A percentile compares a stretch with the other conserved stretches of the same genome.
Evolutionary conservation across 331 rosid genomes (phyloP).

Genomic region (Malus hybrid): DNA sequence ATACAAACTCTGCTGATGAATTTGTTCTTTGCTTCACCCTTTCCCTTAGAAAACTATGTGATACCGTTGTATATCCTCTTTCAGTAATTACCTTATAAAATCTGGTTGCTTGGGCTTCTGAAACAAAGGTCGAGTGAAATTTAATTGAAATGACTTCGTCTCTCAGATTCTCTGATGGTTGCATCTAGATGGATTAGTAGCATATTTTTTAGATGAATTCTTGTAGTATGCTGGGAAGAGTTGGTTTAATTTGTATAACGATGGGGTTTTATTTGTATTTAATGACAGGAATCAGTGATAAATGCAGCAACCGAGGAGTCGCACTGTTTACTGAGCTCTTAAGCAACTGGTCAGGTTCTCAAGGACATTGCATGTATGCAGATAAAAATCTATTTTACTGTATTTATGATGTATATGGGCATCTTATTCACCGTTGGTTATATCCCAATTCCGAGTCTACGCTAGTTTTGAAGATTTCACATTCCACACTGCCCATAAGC

Average conservation of each 20-base stretch:
- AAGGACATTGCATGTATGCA: conserved; percentile 76
- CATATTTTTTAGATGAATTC: neutral
- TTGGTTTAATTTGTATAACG: neutral
- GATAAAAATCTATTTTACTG: neutral
- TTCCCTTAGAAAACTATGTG: neutral
- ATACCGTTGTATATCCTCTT: neutral
- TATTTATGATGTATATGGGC: neutral
- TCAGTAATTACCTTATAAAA: neutral
- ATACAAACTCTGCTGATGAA: neutral
- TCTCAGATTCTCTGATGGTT: neutral
- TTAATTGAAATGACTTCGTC: neutral
- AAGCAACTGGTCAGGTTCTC: conserved; percentile 64
- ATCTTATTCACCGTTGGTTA: neutral
- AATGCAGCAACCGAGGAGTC: conserved; percentile 45
- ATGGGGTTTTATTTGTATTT: neutral
- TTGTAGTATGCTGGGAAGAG: neutral
- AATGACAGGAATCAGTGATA: conserved; percentile 56
- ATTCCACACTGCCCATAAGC: neutral
- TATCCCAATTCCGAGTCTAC: neutral
- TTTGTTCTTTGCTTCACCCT: conserved; percentile 4
- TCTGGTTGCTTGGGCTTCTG: neutral
- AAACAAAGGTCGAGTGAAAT: neutral
- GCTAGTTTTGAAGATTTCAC: neutral
- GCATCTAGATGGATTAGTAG: neutral
- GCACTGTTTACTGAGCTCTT: conserved; percentile 34